Base-by-base conservation (phyloP, 1,139 yeast species). In the Kluyveromyces sp. region DNA sequence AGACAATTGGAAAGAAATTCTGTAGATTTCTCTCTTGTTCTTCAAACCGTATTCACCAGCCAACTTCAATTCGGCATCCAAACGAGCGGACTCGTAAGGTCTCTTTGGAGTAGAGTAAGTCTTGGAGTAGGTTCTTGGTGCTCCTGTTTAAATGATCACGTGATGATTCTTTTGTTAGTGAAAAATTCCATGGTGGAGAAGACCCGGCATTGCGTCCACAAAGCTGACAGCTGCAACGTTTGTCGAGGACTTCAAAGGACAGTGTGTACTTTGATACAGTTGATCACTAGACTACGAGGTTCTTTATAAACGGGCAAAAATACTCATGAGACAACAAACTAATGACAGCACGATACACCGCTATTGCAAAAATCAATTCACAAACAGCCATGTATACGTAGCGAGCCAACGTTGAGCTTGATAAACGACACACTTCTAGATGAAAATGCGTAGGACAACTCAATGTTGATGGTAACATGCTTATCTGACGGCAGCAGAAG, bases 21-120 rank as follows among this genome's bases (percentile, higher is more conserved):
- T 85, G 94, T 89, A 88, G 75, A 92, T 87, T 78, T 92, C 98
- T 74, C 94, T 87, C 89, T 92, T 92, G 96, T 94, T 92, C 80
- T 88, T 89, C 71, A 92, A 84, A 81, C 98, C 99, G 84, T 76
- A 92, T 78, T 92, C 98, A 81, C 98, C 98, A 68, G 95, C 96
- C 69, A 92, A 85, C 78, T 92, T 88, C 74, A 92, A 85, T 78
- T 94, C 98, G 72, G 95, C 87, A 69, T 92, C 98, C 75, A 92
- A 83, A 83, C 98, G 95, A 73, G 96, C 94, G 63, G 94, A 85
- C 77, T 92, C 98, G 80, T 83, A 92, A 45, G 65, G 96, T 74
- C 94, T 87, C 83, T 87, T 87, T 79, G 98, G 98, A 73, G 89
- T 95, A 69, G 96, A 76, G 87, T 86, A 89, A 68, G 98, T 92